These are phyloP conservation scores for Talaromyces sp. DNA, from an alignment of 2,329 filamentous ascomycete species.

Conservation along the genomic window DNA sequence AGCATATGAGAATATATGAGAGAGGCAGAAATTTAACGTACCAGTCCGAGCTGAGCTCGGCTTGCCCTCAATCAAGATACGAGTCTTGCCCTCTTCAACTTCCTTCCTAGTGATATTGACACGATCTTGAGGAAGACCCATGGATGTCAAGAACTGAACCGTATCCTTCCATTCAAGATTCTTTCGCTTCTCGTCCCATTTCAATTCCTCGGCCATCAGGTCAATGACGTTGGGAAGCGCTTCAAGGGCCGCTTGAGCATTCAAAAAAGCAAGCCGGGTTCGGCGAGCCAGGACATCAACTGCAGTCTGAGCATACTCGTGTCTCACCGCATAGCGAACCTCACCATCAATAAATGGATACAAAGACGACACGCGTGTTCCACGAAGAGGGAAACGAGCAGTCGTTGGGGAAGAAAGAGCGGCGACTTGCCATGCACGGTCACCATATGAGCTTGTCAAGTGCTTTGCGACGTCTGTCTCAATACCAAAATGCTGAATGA, in stretches of 20 bases:
- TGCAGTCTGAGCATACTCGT: slow-evolving; percentile 89
- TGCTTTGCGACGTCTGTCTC: slow-evolving; percentile 91
- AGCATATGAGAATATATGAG: slow-evolving; percentile 8
- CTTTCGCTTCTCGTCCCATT: slow-evolving; percentile 68
- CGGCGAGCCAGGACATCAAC: slow-evolving; percentile 82
- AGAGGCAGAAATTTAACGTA: not conserved
- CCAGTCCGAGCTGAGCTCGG: slow-evolving; percentile 26
- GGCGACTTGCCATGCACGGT: slow-evolving; percentile 86
- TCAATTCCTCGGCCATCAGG: slow-evolving; percentile 77
- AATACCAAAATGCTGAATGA: slow-evolving; percentile 88
- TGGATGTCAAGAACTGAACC: slow-evolving; percentile 54
- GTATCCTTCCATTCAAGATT: slow-evolving; percentile 75
- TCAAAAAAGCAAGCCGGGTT: slow-evolving; percentile 81
- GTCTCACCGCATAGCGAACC: slow-evolving; percentile 76
- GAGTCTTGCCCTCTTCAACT: slow-evolving; percentile 53
- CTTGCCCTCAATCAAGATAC: slow-evolving; percentile 40
- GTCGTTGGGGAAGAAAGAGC: slow-evolving; percentile 72
- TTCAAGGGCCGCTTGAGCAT: slow-evolving; percentile 84
- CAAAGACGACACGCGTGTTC: slow-evolving; percentile 69
- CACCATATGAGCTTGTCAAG: slow-evolving; percentile 79
- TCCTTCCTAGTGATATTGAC: slow-evolving; percentile 52
- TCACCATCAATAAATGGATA: slow-evolving; percentile 94
- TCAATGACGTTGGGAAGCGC: slow-evolving; percentile 81
- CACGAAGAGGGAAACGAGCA: slow-evolving; percentile 74
- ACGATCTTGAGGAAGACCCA: slow-evolving; percentile 58